Percentiles rank a stretch among this genome's conserved stretches.
These are phyloP conservation scores for Saturnispora galanensis DNA, from an alignment of 805 yeast species.

Conservation along the genomic window DNA sequence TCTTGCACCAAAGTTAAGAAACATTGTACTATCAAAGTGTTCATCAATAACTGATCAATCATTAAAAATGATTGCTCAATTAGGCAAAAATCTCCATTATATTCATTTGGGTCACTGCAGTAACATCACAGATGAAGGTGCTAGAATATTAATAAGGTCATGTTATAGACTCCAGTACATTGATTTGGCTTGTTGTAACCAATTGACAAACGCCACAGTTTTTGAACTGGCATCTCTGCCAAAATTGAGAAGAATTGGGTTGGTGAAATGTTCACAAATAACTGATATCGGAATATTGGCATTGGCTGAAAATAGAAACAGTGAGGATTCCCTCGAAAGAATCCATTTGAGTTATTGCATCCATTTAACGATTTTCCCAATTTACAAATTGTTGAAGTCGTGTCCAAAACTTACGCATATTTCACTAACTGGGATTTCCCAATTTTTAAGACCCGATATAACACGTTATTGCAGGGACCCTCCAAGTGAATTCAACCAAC, in stretches of 20 bases:
- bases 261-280: slow-evolving; percentile 83
- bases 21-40: slow-evolving; percentile 86
- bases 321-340: slow-evolving; percentile 76
- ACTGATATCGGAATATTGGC: slow-evolving; percentile 75
- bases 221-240: slow-evolving; percentile 68
- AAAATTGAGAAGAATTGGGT: slow-evolving; percentile 78
- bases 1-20: slow-evolving; percentile 77
- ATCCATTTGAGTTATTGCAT: slow-evolving; percentile 91
- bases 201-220: slow-evolving; percentile 75
- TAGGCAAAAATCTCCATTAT: slow-evolving; percentile 77
- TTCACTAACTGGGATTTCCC: slow-evolving; percentile 82
- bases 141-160: slow-evolving; percentile 56
- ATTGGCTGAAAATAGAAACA: slow-evolving; percentile 47
- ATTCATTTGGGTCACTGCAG: slow-evolving; percentile 92
- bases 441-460: slow-evolving; percentile 81
- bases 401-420: slow-evolving; percentile 86
- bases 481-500: slow-evolving; percentile 82
- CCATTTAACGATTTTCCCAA: slow-evolving; percentile 67
- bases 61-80: slow-evolving; percentile 54
- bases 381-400: slow-evolving; percentile 58
- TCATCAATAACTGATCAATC: slow-evolving; percentile 76
- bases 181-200: slow-evolving; percentile 90
- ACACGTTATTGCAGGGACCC: slow-evolving; percentile 84
- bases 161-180: slow-evolving; percentile 86
- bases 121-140: slow-evolving; percentile 83